Percentiles rank a stretch among this genome's conserved stretches.
phyloP scores from a whole-genome alignment of 306 rosid species.

The Malus asiatica region DNA sequence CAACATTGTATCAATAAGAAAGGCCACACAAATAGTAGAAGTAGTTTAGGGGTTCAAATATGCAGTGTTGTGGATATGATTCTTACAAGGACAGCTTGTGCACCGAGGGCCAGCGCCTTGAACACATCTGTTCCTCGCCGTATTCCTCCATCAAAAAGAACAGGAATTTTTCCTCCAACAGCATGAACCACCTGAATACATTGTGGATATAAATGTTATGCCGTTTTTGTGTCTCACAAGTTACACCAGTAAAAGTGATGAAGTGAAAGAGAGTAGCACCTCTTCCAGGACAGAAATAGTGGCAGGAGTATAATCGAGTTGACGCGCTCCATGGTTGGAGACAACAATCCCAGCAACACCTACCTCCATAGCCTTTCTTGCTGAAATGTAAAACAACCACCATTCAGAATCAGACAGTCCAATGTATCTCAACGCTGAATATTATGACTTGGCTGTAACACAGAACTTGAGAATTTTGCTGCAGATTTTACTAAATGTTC shows the following conservation, averaged over 20 bases:
- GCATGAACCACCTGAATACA: constrained; percentile 42
- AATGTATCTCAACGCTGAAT: too few species aligned
- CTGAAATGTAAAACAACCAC: constrained; percentile 9
- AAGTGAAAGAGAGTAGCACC: constrained; percentile 1
- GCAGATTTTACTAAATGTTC: too few species aligned
- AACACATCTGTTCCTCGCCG: constrained; percentile 61
- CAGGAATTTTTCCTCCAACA: constrained; percentile 49
- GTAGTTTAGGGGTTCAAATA: not conserved
- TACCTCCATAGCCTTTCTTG: constrained; percentile 32
- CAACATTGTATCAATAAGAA: not conserved
- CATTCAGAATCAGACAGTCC: not conserved
- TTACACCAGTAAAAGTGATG: not conserved
- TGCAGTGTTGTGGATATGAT: not conserved
- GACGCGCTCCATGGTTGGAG: constrained; percentile 45
- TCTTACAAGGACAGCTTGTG: not conserved
- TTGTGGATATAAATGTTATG: too few species aligned
- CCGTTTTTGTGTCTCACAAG: not conserved
- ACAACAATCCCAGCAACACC: constrained; percentile 42
- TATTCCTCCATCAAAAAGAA: constrained; percentile 61
- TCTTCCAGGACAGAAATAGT: constrained; percentile 41
- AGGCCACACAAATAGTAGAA: not conserved
- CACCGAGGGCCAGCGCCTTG: constrained; percentile 70
- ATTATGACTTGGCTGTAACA: too few species aligned
- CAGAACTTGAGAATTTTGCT: too few species aligned
- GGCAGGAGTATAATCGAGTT: constrained; percentile 32